Percentiles rank a stretch among this genome's conserved stretches.
Conservation (phyloP, 2,329 filamentous ascomycete genomes). For the Sarocladiaceae sp. region DNA sequence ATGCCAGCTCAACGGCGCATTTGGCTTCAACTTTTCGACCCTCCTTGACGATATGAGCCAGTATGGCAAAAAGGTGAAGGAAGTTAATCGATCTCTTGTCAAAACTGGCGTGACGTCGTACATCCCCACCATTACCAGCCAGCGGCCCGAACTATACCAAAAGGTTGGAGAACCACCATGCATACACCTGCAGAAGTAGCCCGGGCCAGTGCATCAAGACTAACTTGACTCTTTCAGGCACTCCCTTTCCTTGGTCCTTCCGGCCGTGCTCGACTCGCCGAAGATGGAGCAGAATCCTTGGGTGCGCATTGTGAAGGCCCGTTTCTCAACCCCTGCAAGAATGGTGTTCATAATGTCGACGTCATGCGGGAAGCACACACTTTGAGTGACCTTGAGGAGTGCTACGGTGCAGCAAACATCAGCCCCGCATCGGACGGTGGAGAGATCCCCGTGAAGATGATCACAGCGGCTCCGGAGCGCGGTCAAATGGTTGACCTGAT, state of each 20-base stretch:
- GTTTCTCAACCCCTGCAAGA: constrained; percentile 77
- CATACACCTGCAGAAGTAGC: constrained; percentile 3
- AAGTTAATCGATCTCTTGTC: constrained; percentile 68
- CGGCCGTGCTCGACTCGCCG: constrained; percentile 51
- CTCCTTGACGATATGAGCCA: constrained; percentile 63
- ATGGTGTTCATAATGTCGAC: constrained; percentile 76
- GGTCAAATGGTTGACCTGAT: constrained; percentile 68
- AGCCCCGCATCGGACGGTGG: constrained; percentile 27
- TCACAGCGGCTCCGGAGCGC: constrained; percentile 81
- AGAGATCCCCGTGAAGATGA: constrained; percentile 61
- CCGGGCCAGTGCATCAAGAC: neutral
- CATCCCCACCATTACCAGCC: constrained; percentile 79
- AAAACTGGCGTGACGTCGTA: constrained; percentile 85
- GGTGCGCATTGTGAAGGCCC: constrained; percentile 91
- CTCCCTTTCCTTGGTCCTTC: constrained; percentile 76
- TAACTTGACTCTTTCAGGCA: constrained; percentile 35
- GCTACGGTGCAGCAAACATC: constrained; percentile 72
- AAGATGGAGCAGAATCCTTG: constrained; percentile 77
- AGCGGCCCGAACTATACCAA: constrained; percentile 76
- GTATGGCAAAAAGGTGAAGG: constrained; percentile 69
- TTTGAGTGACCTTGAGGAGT: constrained; percentile 61
- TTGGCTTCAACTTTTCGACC: constrained; percentile 87
- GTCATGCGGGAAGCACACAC: constrained; percentile 63
- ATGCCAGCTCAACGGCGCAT: constrained; percentile 86
- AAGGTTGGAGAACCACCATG: constrained; percentile 41